phyloP scores from a whole-genome alignment of 805 yeast genomes.

The Cyberlindnera euphorbiae region DNA sequence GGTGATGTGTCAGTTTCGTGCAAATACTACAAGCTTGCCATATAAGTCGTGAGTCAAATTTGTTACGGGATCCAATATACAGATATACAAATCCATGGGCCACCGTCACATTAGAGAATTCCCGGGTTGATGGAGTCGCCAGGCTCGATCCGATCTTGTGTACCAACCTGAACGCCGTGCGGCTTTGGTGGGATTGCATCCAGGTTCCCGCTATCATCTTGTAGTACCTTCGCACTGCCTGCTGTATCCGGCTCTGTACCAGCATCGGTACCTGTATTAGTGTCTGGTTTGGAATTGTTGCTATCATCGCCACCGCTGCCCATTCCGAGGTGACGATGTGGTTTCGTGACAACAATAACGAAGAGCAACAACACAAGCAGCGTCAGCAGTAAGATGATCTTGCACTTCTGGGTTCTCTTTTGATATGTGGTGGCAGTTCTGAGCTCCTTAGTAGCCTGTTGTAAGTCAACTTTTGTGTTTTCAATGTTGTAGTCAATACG shows the following conservation, averaged over 20 bases:
- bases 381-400: conserved; percentile 68
- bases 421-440: conserved; percentile 76
- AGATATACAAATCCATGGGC: no score
- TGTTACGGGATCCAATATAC: no score
- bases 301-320: conserved; percentile 12
- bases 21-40: no score
- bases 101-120: no score
- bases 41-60: no score
- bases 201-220: no score
- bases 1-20: no score
- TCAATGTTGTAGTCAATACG: conserved; percentile 89
- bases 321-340: conserved; percentile 28
- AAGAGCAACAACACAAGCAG: conserved; percentile 69
- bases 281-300: conserved; percentile 17
- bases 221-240: no score
- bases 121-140: no score
- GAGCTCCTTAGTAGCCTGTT: conserved; percentile 74
- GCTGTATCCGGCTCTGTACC: neutral
- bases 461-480: conserved; percentile 70
- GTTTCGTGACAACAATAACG: conserved; percentile 66
- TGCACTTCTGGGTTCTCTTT: conserved; percentile 86
- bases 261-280: neutral
- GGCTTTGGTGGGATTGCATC: no score
- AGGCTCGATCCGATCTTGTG: no score
- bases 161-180: no score